Evolutionary conservation across 768 basidiomycete genomes (phyloP), one percentile per base, ranked within the genome.

Genomic region (Fomitopsis serialis): DNA sequence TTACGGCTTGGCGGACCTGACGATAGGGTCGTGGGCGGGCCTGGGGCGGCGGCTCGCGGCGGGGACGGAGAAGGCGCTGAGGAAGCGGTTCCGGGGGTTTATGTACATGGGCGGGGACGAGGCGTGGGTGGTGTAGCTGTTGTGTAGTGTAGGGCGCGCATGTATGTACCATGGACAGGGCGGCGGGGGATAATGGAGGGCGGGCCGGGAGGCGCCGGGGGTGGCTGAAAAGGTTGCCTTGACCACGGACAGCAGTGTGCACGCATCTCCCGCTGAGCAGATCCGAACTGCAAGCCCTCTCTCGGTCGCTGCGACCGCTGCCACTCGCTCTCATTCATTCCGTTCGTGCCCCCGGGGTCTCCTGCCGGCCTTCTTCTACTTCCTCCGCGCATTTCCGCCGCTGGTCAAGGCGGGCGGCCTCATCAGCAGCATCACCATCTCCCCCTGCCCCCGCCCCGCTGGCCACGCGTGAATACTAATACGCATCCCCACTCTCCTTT

Each of bases 1-100:
- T 44, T 96, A 91, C 68, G 67, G 62, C 59, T 74, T 95, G 81
- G 58, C 55, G 50, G 92, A 95, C 64, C 72, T 95, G 72, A 94
- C 91, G 58, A 82, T 95, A 34, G 67, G 72, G 53, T 82, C 82
- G 50, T 95, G 88, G 84, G 68, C 89, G 48, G 72, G 70, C 56
- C 74, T 93, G 45, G 90, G 79, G 54, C 79, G 80, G 61, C 69
- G 75, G 63, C 63, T 95, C 57, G 82, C 78, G 48, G 73, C 79
- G 60, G 64, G 68, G 37, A 73, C 76, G 65, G 70, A 78, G 61
- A 69, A 64, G 63, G 77, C 74, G 68, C 65, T 90, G 64, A 81
- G 86, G 67, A 75, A 74, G 64, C 69, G 71, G 68, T 95, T 92
- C 70, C 74, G 73, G 62, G 68, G 74, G 67, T 83, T 82, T 69